Base-by-base conservation (phyloP, 768 basidiomycete genomes). In the Suillus lakei region DNA sequence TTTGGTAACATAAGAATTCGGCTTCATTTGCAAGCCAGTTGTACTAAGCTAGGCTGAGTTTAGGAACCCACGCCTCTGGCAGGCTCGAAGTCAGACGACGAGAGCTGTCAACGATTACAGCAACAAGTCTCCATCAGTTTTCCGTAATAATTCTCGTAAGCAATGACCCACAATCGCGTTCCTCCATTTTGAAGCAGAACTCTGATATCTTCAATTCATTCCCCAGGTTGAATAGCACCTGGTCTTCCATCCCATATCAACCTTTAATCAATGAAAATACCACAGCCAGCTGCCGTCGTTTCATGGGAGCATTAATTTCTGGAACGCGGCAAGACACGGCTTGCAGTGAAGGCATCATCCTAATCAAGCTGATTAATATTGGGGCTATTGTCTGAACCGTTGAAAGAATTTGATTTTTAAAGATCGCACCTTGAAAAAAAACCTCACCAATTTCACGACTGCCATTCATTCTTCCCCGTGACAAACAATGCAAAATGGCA, bases 31-130 rank as follows among this genome's bases (percentile, higher is more conserved):
- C 66, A 67, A 63, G 43, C 62, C 65, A 70, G 68, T 23, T 68
- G 53, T 67, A 64, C 73, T 67, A 71, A 54, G 53, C 53, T 54
- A 54, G 53, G 53, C 73, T 70, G 65, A 64, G 67, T 65, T 62
- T 72, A 76, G 68, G 73, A 63, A 74, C 70, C 73, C 73, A 76
- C 73, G 74, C 72, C 64, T 74, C 54, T 72, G 72, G 60, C 72
- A 73, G 73, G 73, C 66, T 72, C 69, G 66, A 70, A 63, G 71
- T 69, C 70, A 75, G 74, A 73, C 69, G 72, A 73, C 69, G 65
- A 65, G 70, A 54, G 68, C 64, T 67, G 73, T 68, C 73, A 38
- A 73, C 73, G 44, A 74, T 66, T 74, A 70, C 71, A 73, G 71
- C 67, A 69, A 73, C 60, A 71, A 64, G 64, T 63, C 72, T 71